Conservation (phyloP, 2,329 filamentous ascomycete species). For the Trichoderma harzianum region DNA sequence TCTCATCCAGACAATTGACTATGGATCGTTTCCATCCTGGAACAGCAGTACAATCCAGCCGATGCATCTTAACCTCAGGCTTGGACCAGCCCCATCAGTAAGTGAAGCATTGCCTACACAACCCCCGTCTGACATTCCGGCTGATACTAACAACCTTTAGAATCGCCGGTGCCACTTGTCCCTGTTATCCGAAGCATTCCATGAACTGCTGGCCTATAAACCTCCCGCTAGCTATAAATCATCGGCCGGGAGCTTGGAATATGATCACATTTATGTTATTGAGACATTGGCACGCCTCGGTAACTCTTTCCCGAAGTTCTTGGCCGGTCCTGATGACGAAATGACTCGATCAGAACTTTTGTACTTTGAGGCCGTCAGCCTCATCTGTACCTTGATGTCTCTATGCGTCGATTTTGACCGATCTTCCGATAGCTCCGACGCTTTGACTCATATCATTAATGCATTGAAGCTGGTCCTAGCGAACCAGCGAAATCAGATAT, state of each 20-base stretch:
- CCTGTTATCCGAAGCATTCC: conserved; percentile 49
- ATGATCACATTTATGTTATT: conserved; percentile 44
- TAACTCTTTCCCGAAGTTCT: conserved; percentile 41
- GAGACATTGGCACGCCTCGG: conserved; percentile 42
- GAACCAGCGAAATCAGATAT: conserved; percentile 24
- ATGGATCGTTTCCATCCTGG: conserved; percentile 50
- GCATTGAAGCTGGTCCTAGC: conserved; percentile 29
- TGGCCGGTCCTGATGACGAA: conserved; percentile 29
- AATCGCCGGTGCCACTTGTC: conserved; percentile 48
- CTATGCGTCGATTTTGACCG: conserved; percentile 28
- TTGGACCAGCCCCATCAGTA: conserved; percentile 53
- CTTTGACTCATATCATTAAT: conserved; percentile 28
- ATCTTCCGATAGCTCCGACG: conserved; percentile 23
- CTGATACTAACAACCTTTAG: conserved; percentile 30
- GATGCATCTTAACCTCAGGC: conserved; percentile 43
- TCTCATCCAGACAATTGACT: conserved; percentile 48
- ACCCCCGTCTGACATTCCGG: too few species aligned
- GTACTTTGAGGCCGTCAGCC: conserved; percentile 43
- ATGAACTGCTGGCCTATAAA: conserved; percentile 48
- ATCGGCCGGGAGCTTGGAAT: conserved; percentile 33
- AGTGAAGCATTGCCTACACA: conserved; percentile 20
- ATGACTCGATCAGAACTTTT: conserved; percentile 43
- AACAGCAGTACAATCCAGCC: conserved; percentile 37
- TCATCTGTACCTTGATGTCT: conserved; percentile 38
- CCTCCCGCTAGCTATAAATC: conserved; percentile 51